phyloP scores from a whole-genome alignment of 148 eudicot species.

The Dianthus caryophyllus region DNA sequence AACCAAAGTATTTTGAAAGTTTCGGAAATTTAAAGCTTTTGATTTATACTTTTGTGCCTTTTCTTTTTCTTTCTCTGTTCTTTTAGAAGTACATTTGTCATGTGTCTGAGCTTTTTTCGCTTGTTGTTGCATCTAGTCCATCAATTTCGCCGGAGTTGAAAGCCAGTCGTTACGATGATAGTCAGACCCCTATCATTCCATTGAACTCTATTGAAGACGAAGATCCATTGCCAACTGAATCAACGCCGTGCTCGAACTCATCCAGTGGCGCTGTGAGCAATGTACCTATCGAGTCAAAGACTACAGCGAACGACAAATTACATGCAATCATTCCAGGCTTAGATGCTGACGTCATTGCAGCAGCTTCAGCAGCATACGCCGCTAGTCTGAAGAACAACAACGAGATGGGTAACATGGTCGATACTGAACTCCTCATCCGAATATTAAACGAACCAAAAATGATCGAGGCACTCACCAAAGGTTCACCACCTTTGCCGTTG shows the following conservation, averaged over 20 bases:
- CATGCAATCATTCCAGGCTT: constrained; percentile 23
- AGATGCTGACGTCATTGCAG: constrained; percentile 39
- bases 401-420: constrained; percentile 44
- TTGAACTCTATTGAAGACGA: constrained; percentile 53
- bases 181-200: constrained; percentile 40
- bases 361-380: constrained; percentile 42
- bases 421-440: constrained; percentile 44
- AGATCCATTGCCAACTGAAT: constrained; percentile 16
- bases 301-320: constrained; percentile 20
- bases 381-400: constrained; percentile 35
- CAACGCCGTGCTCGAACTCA: constrained; percentile 11
- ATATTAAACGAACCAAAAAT: constrained; percentile 47
- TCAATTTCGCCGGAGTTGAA: constrained; percentile 26
- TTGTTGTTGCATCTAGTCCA: constrained; percentile 38
- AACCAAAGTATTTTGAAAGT: too few species aligned
- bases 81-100: not conserved
- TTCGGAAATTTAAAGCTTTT: too few species aligned
- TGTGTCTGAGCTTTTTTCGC: constrained; percentile 13
- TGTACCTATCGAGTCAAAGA: constrained; percentile 16
- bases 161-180: constrained; percentile 33
- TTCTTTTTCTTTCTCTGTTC: not conserved
- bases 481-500: not conserved
- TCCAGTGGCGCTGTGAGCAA: constrained; percentile 8
- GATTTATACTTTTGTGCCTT: too few species aligned
- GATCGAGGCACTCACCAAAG: constrained; percentile 28